A percentile compares a stretch with the other conserved stretches of the same genome.
phyloP scores from a whole-genome alignment of 1,139 yeast genomes.

The Casaregolazyma suthepensis region DNA sequence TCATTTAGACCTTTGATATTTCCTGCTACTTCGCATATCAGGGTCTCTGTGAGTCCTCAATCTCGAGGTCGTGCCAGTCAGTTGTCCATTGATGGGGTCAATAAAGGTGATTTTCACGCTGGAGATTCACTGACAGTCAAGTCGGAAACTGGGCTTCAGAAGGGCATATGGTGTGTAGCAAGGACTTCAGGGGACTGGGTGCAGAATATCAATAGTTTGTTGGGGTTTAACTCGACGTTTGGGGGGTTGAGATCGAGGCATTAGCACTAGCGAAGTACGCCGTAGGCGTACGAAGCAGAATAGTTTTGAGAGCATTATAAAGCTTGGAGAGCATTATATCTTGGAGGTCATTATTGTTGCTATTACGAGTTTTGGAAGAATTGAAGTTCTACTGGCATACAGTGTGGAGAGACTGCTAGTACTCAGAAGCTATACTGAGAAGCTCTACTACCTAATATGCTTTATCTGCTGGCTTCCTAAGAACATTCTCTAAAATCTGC shows the following conservation, averaged over 20 bases:
- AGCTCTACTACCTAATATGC: no score
- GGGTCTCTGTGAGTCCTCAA: slow-evolving; percentile 45
- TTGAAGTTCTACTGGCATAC: no score
- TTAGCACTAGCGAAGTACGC: no score
- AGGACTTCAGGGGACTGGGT: slow-evolving; percentile 86
- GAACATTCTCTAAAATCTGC: no score
- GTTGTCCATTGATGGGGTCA: slow-evolving; percentile 74
- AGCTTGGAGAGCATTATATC: no score
- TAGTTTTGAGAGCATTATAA: no score
- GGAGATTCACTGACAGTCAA: slow-evolving; percentile 75
- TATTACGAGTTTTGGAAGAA: no score
- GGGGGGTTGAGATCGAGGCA: slow-evolving; percentile 29
- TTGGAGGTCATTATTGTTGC: no score
- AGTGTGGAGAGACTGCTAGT: no score
- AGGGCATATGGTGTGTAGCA: slow-evolving; percentile 89
- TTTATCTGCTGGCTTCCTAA: no score
- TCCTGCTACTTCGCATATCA: slow-evolving; percentile 66
- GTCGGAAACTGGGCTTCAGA: slow-evolving; percentile 30
- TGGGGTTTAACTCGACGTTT: slow-evolving; percentile 85
- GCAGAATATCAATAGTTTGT: slow-evolving; percentile 72
- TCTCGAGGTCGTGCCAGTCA: slow-evolving; percentile 34
- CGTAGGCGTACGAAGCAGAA: no score
- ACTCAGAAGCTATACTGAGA: no score
- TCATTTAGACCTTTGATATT: slow-evolving; percentile 81
- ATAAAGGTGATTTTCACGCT: slow-evolving; percentile 52